phyloP scores from a whole-genome alignment of 495 filamentous ascomycete genomes.

The Neurospora sp. region DNA sequence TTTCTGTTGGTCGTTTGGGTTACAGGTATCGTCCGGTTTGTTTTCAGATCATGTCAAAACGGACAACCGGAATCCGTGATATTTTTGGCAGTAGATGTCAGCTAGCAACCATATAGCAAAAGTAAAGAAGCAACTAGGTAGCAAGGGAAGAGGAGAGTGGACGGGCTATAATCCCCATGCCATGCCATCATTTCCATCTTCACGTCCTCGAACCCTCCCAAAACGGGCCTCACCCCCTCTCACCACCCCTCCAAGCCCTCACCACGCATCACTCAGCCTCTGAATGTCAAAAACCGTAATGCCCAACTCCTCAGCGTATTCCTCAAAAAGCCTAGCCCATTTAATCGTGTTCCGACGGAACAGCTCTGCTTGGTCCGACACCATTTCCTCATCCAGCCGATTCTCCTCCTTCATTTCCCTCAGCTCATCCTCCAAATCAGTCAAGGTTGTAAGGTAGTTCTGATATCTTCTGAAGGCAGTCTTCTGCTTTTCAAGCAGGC shows the following conservation, averaged over 20 bases:
- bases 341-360: background rate
- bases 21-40: too few species aligned
- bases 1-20: too few species aligned
- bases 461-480: background rate
- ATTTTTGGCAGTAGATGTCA: too few species aligned
- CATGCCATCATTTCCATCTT: background rate
- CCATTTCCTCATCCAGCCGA: background rate
- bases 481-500: background rate
- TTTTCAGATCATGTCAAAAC: too few species aligned
- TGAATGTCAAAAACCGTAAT: background rate
- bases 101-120: background rate
- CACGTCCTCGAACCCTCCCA: background rate
- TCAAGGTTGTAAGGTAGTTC: background rate
- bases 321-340: background rate
- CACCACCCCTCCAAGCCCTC: background rate
- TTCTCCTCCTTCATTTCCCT: background rate
- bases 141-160: too few species aligned
- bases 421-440: background rate
- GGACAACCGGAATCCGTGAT: too few species aligned
- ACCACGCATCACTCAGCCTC: background rate
- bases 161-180: background rate
- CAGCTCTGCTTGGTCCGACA: background rate
- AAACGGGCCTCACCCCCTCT: background rate
- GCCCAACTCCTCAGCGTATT: background rate
- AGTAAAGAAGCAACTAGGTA: background rate